Percentiles rank a stretch among this genome's conserved stretches.
These are phyloP conservation scores for Osmanthus fragrans DNA, from an alignment of 257 asterid species.

Conservation along the genomic window DNA sequence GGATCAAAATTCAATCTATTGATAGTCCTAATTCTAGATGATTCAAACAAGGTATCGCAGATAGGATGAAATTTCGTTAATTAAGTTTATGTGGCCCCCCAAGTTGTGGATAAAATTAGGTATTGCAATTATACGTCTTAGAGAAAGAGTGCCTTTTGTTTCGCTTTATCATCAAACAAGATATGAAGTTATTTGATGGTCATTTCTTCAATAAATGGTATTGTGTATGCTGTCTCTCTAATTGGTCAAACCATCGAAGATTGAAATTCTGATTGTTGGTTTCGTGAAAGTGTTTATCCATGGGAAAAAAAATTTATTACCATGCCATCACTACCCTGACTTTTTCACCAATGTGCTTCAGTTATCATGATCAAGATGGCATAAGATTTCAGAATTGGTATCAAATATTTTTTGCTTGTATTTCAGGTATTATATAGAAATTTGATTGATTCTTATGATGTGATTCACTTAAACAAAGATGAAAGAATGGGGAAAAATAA, in stretches of 20 bases:
- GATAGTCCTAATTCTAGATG: background rate
- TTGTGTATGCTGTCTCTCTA: background rate
- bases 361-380: background rate
- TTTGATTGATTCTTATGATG: background rate
- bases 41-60: background rate
- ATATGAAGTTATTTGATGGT: background rate
- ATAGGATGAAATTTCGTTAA: background rate
- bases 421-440: background rate
- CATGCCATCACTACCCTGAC: background rate
- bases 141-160: background rate
- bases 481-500: background rate
- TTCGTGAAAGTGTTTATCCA: background rate
- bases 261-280: conserved; percentile 3
- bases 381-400: background rate
- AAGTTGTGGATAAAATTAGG: background rate
- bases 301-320: conserved; percentile 4
- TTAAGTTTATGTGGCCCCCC: background rate
- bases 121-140: background rate
- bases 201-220: background rate
- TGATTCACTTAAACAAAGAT: background rate
- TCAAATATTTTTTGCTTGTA: background rate
- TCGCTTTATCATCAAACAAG: conserved; percentile 4
- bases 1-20: too few species aligned
- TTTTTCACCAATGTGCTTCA: background rate
- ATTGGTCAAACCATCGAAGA: background rate